phyloP scores from a whole-genome alignment of 768 basidiomycete species.

The Amyloporia xantha region DNA sequence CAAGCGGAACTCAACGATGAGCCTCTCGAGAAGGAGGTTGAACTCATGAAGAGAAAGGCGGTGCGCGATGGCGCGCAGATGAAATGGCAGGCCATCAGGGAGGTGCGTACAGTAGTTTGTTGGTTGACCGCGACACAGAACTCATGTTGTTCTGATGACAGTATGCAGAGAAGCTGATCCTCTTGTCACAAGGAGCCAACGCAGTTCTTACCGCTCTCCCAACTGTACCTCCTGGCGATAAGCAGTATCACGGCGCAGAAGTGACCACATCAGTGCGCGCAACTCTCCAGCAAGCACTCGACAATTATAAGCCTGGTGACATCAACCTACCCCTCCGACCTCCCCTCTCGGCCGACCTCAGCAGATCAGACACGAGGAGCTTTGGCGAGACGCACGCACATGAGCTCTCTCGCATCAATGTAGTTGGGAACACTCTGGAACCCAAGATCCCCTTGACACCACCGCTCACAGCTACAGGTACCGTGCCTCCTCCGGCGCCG shows the following conservation, averaged over 20 bases:
- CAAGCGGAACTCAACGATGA: constrained; percentile 60
- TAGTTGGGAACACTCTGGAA: constrained; percentile 21
- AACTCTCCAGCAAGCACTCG: constrained; percentile 70
- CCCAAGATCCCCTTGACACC: constrained; percentile 38
- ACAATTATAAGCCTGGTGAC: constrained; percentile 68
- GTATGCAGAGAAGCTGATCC: constrained; percentile 77
- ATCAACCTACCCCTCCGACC: constrained; percentile 43
- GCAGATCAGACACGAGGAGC: constrained; percentile 68
- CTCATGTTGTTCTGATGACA: constrained; percentile 22
- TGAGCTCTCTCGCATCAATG: constrained; percentile 56
- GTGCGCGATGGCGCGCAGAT: constrained; percentile 64
- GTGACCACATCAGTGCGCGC: constrained; percentile 66
- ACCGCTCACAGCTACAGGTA: constrained; percentile 23
- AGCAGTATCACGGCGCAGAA: constrained; percentile 50
- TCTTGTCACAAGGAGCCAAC: constrained; percentile 65
- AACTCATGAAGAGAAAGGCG: constrained; percentile 69
- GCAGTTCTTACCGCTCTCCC: constrained; percentile 61
- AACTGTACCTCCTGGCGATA: constrained; percentile 51
- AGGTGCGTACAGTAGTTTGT: constrained; percentile 38
- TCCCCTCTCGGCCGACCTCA: constrained; percentile 45
- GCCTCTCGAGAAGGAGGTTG: constrained; percentile 61
- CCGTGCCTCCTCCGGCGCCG: constrained; percentile 10
- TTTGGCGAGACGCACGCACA: constrained; percentile 80
- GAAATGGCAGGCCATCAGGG: constrained; percentile 79
- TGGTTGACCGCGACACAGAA: neutral